Base-by-base conservation (phyloP, 2,329 filamentous ascomycete genomes). In the Exophiala xenobiotica region DNA sequence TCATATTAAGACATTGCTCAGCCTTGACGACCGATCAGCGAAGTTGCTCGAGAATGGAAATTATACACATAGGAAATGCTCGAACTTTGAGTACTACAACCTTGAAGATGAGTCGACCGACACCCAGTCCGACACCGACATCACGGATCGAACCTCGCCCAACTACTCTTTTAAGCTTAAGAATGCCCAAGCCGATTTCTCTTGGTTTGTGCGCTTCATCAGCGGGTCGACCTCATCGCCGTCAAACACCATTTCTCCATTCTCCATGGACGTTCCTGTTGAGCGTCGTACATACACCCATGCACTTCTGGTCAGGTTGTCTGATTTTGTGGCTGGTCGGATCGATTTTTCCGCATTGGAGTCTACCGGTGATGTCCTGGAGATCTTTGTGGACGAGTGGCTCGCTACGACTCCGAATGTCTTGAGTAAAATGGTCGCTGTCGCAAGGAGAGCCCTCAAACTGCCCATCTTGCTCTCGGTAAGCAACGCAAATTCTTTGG, bases 361-460 rank as follows among this genome's bases (percentile, higher is more conserved):
- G 64, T 80, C 80, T 6, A 73, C 76, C 6, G 80, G 74, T 6
- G 81, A 85, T 67, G 79, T 78, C 18, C 76, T 83, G 35, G 81
- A 84, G 61, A 68, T 84, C 2, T 78, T 80, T 51, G 74, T 85
- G 43, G 81, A 85, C 65, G 72, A 72, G 38, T 82, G 80, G 78
- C 72, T 74, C 6, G 66, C 73, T 19, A 73, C 77, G 46, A 66
- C 80, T 52, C 63, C 75, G 22, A 74, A 72, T 46, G 63, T 74
- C 6, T 70, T 83, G 56, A 77, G 78, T 35, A 76, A 76, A 39
- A 76, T 82, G 57, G 75, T 85, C 2, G 77, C 80, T 11, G 68
- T 78, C 26, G 76, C 83, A 44, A 75, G 81, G 53, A 75, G 81
- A 57, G 78, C 77, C 51, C 65, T 83, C 27, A 73, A 75, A 26